Conservation (phyloP, 495 filamentous ascomycete genomes). For the Barbatosphaeria neglecta region DNA sequence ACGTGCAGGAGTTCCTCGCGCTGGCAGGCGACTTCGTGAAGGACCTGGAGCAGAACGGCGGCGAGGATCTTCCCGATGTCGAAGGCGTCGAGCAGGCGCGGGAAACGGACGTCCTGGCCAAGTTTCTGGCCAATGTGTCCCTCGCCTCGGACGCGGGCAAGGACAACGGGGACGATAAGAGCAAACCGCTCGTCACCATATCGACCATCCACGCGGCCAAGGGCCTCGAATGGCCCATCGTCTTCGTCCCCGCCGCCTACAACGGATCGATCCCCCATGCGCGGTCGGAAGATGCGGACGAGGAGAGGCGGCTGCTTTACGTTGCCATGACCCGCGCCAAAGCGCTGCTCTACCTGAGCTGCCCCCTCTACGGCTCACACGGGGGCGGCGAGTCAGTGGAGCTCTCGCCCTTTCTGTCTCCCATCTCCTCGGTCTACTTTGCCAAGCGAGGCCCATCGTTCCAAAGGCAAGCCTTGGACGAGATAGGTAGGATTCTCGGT, state of each 20-base stretch:
- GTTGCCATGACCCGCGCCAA: constrained; percentile 97
- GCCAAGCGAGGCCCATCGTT: constrained; percentile 32
- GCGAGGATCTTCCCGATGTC: constrained; percentile 65
- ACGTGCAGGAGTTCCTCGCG: constrained; percentile 74
- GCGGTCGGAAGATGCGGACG: constrained; percentile 78
- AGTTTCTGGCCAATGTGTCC: constrained; percentile 82
- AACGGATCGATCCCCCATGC: constrained; percentile 90
- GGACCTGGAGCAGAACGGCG: constrained; percentile 32
- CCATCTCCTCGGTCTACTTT: constrained; percentile 20
- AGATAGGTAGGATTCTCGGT: constrained; percentile 27
- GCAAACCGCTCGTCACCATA: constrained; percentile 64
- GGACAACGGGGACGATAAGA: constrained; percentile 44
- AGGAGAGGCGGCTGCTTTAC: constrained; percentile 85
- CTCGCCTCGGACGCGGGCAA: constrained; percentile 65
- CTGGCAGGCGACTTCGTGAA: constrained; percentile 61
- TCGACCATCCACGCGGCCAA: constrained; percentile 97
- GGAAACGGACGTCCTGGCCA: constrained; percentile 58
- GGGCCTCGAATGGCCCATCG: constrained; percentile 92
- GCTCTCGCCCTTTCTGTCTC: constrained; percentile 27
- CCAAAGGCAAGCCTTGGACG: constrained; percentile 25
- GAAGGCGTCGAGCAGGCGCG: constrained; percentile 63
- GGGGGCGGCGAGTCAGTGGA: constrained; percentile 20
- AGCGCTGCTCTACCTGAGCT: constrained; percentile 81
- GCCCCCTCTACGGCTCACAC: constrained; percentile 39
- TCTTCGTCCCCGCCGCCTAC: constrained; percentile 88